Percentiles rank a stretch among this genome's conserved stretches.
These are phyloP conservation scores for Fusarium paranaense DNA, from an alignment of 2,329 filamentous ascomycete genomes.

Conservation along the genomic window DNA sequence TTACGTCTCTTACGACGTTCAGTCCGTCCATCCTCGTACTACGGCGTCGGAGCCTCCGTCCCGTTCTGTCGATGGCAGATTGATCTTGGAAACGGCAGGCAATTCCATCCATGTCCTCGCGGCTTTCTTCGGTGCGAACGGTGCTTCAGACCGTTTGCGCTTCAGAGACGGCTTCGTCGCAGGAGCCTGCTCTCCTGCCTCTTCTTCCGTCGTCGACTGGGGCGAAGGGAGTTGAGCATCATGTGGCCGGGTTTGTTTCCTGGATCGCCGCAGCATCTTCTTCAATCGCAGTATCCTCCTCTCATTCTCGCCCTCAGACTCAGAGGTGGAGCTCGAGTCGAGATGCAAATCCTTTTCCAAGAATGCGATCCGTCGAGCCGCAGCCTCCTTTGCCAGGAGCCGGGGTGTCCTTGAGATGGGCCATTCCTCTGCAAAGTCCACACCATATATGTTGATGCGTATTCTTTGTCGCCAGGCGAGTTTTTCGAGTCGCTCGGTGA, in stretches of 20 bases:
- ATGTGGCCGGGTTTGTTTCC: neutral
- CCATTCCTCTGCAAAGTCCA: neutral
- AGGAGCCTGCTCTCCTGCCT: neutral
- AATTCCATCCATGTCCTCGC: neutral
- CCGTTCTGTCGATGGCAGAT: neutral
- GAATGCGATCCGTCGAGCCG: neutral
- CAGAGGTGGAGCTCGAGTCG: neutral
- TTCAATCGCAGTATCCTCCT: neutral
- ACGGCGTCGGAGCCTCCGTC: neutral
- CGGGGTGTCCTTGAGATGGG: neutral
- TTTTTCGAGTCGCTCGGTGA: neutral
- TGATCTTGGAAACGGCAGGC: neutral
- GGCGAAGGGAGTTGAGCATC: neutral
- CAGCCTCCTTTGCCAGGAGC: neutral
- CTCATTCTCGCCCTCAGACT: neutral
- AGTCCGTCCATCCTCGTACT: neutral
- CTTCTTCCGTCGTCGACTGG: neutral
- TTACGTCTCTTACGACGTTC: neutral
- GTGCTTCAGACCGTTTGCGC: neutral
- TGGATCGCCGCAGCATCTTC: neutral
- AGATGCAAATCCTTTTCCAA: neutral
- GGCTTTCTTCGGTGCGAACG: neutral
- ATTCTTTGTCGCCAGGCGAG: neutral
- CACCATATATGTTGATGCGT: neutral
- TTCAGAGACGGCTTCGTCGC: neutral